Evolutionary conservation across 2,329 filamentous ascomycete genomes (phyloP), one percentile per base, ranked within the genome.

Genomic region (Stagonosporopsis vannaccii): DNA sequence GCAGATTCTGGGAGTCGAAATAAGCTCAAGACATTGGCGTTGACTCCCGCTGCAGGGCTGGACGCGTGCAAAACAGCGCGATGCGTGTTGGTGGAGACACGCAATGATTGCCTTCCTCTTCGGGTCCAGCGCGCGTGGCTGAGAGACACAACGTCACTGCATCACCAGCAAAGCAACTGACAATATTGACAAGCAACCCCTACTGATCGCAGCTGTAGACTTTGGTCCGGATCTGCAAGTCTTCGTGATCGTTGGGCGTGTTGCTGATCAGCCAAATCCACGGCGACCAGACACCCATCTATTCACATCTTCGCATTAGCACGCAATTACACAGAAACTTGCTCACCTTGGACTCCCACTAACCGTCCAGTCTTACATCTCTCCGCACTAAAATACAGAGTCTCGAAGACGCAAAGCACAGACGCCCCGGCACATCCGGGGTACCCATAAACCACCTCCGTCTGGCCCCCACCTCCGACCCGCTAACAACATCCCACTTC

Each of bases 11-110:
- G 54, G 26, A 48, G 65, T 67, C 51, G 28, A 67, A 61, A 60
- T 66, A 66, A 67, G 65, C 65, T 67, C 59, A 63, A 55, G 26
- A 51, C 37, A 51, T 49, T 59, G 56, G 60, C 62, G 60, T 47
- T 55, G 44, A 58, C 40, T 58, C 44, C 61, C 58, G 58, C 62
- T 65, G 62, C 65, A 64, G 56, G 62, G 59, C 33, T 33, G 51
- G 42, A 46, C 55, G 57, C 49, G 50, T 54, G 58, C 50, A 46
- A 51, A 48, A 35, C 44, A 46, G 41, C 45, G 30, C 36, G 32
- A 61, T 66, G 59, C 64, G 57, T 60, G 47, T 45, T 57, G 61
- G 64, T 67, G 64, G 64, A 59, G 56, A 63, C 51, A 37, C 47
- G 44, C 51, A 26, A 58, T 45, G 33, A 49, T 50, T 61, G 62